Percentiles rank a stretch among this genome's conserved stretches.
These are phyloP conservation scores for Shiraia sp. DNA, from an alignment of 2,329 filamentous ascomycete species.

Conservation along the genomic window DNA sequence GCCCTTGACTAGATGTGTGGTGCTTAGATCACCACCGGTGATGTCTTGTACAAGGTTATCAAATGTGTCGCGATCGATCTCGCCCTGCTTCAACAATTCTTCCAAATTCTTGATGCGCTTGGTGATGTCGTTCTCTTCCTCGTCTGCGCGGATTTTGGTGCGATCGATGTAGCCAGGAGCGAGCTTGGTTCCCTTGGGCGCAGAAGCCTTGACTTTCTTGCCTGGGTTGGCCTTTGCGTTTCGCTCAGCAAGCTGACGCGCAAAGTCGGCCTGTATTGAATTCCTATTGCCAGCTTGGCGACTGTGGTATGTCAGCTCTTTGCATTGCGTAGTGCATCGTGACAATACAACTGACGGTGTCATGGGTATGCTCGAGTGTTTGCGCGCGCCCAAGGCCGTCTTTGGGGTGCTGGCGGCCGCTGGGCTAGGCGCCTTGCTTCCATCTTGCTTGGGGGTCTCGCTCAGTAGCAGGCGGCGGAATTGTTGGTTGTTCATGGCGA, in stretches of 20 bases:
- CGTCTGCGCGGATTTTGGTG: constrained; percentile 63
- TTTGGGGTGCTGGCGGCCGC: constrained; percentile 35
- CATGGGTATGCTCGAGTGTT: constrained; percentile 86
- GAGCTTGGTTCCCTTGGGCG: constrained; percentile 81
- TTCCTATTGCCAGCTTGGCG: constrained; percentile 65
- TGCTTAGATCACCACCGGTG: constrained; percentile 76
- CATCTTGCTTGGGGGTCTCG: constrained; percentile 52
- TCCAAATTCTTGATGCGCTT: constrained; percentile 77
- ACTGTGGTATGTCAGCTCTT: constrained; percentile 46
- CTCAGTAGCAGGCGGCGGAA: constrained; percentile 77
- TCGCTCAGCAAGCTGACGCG: constrained; percentile 79
- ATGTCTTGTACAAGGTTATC: constrained; percentile 75
- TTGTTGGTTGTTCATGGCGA: constrained; percentile 88
- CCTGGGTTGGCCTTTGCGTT: constrained; percentile 58
- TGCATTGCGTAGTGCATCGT: neutral
- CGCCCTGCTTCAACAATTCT: constrained; percentile 77
- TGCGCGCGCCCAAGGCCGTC: constrained; percentile 72
- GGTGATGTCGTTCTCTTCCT: constrained; percentile 60
- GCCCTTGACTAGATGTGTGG: constrained; percentile 89
- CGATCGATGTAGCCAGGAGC: constrained; percentile 84
- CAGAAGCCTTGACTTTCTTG: constrained; percentile 78
- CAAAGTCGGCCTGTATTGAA: constrained; percentile 68
- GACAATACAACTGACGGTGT: constrained; percentile 69
- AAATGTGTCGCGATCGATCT: constrained; percentile 81
- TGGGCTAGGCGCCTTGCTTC: constrained; percentile 25